phyloP scores from a whole-genome alignment of 1,139 yeast species.

The Taphrina populina region DNA sequence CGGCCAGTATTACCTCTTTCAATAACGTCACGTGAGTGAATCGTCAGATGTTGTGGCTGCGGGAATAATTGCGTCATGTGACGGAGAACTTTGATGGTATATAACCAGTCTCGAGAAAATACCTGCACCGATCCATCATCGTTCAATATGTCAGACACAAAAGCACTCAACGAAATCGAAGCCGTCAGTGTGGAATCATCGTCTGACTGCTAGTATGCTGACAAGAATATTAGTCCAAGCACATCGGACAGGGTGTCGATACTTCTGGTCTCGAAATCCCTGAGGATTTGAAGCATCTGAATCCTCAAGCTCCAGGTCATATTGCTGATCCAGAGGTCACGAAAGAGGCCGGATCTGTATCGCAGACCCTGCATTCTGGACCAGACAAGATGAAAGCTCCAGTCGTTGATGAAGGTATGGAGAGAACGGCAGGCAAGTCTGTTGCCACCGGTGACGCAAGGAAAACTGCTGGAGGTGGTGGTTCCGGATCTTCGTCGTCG shows the following conservation, averaged over 20 bases:
- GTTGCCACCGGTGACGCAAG: conserved; percentile 18
- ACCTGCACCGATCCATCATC: too few relatives aligned
- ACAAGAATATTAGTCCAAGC: conserved; percentile 6
- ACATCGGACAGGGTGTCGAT: conserved; percentile 18
- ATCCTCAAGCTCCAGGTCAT: conserved; percentile 25
- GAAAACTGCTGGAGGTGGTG: conserved; percentile 14
- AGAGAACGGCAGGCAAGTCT: conserved; percentile 8
- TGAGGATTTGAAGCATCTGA: conserved; percentile 25
- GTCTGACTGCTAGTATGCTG: too few relatives aligned
- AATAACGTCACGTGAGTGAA: too few relatives aligned
- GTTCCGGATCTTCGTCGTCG: conserved; percentile 7
- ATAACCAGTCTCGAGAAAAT: too few relatives aligned
- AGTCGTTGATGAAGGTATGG: conserved; percentile 19
- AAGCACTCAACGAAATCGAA: conserved; percentile 21
- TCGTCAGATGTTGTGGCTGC: too few relatives aligned
- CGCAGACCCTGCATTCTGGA: conserved; percentile 22
- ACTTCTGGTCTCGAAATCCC: conserved; percentile 18
- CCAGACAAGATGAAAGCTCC: conserved; percentile 15
- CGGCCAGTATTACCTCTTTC: too few relatives aligned
- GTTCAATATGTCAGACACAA: conserved; percentile 27
- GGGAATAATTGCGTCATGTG: too few relatives aligned
- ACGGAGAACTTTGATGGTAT: too few relatives aligned
- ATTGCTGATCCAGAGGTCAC: conserved; percentile 12
- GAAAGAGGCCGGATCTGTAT: conserved; percentile 21
- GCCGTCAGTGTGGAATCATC: conserved; percentile 2